phyloP scores from a whole-genome alignment of 192 early-diverging fungal genomes.

The Geosiphon pyriformis region DNA sequence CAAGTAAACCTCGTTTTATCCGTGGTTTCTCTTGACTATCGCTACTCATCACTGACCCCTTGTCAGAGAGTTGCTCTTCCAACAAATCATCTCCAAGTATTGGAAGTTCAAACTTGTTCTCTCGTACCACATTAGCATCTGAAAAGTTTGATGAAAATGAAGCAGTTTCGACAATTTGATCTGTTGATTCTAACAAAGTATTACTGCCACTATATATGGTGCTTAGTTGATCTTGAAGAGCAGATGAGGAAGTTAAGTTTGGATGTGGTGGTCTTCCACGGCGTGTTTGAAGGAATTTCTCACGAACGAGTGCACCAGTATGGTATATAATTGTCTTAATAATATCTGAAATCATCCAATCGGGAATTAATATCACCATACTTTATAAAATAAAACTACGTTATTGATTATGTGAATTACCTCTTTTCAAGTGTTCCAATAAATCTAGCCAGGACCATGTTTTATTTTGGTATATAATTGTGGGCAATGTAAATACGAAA shows the following conservation, averaged over 20 bases:
- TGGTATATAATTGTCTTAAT: neutral
- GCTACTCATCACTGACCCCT: conserved; percentile 5
- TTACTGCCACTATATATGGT: neutral
- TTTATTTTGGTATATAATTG: conserved; percentile 74
- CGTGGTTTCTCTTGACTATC: conserved; percentile 10
- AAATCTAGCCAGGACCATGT: conserved; percentile 80
- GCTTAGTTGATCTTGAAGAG: neutral
- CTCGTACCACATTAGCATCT: neutral
- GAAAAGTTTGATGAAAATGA: neutral
- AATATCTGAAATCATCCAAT: conserved; percentile 2
- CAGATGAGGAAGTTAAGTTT: neutral
- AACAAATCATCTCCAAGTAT: neutral
- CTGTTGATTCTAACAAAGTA: neutral
- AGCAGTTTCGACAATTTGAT: neutral
- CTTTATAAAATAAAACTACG: neutral
- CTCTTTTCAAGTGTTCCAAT: conserved; percentile 61
- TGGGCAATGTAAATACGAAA: conserved; percentile 69
- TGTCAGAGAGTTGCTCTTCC: conserved; percentile 9
- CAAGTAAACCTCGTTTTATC: too few species aligned
- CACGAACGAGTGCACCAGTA: conserved; percentile 7
- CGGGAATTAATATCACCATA: neutral
- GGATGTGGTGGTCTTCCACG: neutral
- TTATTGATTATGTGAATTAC: conserved; percentile 31
- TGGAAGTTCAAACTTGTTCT: neutral
- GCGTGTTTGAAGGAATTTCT: neutral